Percentiles rank a stretch among this genome's conserved stretches.
These are phyloP conservation scores for Fomitiporia mediterranea DNA, from an alignment of 1,284 basidiomycete genomes.

Conservation along the genomic window DNA sequence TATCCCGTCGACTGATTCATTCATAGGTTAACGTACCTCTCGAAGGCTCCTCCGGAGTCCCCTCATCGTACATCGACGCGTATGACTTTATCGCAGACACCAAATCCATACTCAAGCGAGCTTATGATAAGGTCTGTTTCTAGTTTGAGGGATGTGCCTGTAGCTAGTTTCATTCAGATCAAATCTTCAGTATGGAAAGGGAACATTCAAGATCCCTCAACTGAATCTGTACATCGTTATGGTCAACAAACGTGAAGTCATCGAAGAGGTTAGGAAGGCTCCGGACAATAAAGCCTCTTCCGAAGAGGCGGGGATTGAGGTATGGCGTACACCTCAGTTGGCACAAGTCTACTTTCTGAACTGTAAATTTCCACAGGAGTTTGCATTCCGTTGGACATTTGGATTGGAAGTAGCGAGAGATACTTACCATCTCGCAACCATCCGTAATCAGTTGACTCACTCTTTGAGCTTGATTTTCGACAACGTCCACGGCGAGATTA, in stretches of 20 bases:
- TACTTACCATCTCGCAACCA: slow-evolving; percentile 25
- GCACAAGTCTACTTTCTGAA: not conserved
- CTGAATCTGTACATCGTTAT: slow-evolving; percentile 29
- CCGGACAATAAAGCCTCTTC: slow-evolving; percentile 30
- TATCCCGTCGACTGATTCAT: too few relatives aligned
- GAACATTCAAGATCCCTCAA: slow-evolving; percentile 28
- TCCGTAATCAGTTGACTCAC: slow-evolving; percentile 27
- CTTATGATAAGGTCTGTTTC: slow-evolving; percentile 7
- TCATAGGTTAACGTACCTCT: slow-evolving; percentile 12
- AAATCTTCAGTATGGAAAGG: slow-evolving; percentile 19
- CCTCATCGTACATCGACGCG: slow-evolving; percentile 7
- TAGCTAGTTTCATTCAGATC: not conserved
- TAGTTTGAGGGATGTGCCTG: not conserved
- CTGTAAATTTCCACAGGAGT: too few relatives aligned
- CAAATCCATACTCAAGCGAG: slow-evolving; percentile 2
- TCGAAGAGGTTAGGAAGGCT: slow-evolving; percentile 33
- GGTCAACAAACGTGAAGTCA: slow-evolving; percentile 23
- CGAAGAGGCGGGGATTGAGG: slow-evolving; percentile 25
- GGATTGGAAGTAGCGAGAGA: slow-evolving; percentile 20
- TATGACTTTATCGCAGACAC: slow-evolving; percentile 8
- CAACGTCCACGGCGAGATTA: slow-evolving; percentile 28
- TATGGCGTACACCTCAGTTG: slow-evolving; percentile 4
- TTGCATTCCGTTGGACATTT: slow-evolving; percentile 16
- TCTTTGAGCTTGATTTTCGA: slow-evolving; percentile 23
- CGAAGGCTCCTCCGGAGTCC: not conserved